These are phyloP conservation scores for Sclerotinia minor DNA, from an alignment of 2,329 filamentous ascomycete genomes.

Conservation along the genomic window DNA sequence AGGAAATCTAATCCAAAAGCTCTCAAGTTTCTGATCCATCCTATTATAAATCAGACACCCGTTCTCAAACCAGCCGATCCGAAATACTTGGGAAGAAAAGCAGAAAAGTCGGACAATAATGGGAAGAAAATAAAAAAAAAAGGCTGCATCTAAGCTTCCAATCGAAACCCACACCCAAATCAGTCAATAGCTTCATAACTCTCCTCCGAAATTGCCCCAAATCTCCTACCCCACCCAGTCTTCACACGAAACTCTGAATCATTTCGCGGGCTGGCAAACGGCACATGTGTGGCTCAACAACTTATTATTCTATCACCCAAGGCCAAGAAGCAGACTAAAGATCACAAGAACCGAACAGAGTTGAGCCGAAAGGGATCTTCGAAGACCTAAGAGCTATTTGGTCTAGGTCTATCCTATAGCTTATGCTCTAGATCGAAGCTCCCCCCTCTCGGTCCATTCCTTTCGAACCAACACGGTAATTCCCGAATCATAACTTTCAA, in stretches of 20 bases:
- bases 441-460: background rate
- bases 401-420: conserved; percentile 4
- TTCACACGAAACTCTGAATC: background rate
- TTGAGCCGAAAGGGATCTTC: background rate
- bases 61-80: no score
- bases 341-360: background rate
- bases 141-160: background rate
- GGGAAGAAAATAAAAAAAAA: background rate
- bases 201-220: background rate
- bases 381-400: background rate
- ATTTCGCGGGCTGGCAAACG: background rate
- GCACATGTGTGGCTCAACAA: background rate
- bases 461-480: background rate
- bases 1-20: background rate
- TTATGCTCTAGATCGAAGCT: conserved; percentile 2
- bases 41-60: background rate
- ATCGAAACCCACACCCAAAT: background rate
- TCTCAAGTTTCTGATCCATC: background rate
- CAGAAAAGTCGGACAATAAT: background rate
- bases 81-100: background rate
- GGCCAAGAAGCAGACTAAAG: background rate
- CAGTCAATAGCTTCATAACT: conserved; percentile 3
- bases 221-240: background rate
- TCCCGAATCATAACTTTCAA: background rate
- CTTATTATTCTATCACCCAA: background rate